A percentile compares a stretch with the other conserved stretches of the same genome.
Evolutionary conservation across 2,329 filamentous ascomycete genomes (phyloP).

Genomic region (Metarhizium rileyi): DNA sequence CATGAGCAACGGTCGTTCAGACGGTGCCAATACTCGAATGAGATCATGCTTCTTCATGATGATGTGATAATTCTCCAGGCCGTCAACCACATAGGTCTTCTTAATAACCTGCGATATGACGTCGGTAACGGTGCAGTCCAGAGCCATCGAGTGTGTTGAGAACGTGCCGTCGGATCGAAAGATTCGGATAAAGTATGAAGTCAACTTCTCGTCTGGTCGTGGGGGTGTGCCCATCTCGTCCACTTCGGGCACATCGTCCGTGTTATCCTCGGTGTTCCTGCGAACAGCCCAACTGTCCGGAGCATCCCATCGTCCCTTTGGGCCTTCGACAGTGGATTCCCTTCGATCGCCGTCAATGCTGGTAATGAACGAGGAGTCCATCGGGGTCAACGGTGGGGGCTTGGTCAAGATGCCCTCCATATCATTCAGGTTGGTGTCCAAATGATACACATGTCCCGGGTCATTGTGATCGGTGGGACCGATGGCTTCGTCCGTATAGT

Average conservation of each 20-base stretch:
- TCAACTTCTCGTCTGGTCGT: constrained; percentile 62
- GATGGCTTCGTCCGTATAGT: constrained; percentile 49
- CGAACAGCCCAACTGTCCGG: constrained; percentile 96
- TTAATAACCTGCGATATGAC: constrained; percentile 85
- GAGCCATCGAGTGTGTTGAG: constrained; percentile 74
- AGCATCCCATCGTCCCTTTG: constrained; percentile 70
- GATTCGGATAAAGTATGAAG: constrained; percentile 84
- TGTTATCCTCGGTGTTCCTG: constrained; percentile 56
- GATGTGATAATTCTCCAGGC: constrained; percentile 89
- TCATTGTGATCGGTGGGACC: constrained; percentile 50
- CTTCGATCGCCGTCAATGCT: constrained; percentile 33
- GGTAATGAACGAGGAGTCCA: constrained; percentile 45
- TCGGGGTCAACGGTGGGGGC: constrained; percentile 60
- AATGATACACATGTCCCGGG: constrained; percentile 56
- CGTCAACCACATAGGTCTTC: constrained; percentile 87
- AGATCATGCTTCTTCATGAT: constrained; percentile 89
- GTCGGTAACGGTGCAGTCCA: constrained; percentile 79
- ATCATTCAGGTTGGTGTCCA: constrained; percentile 81
- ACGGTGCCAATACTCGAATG: constrained; percentile 66
- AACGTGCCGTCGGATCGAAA: constrained; percentile 93
- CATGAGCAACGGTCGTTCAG: constrained; percentile 78
- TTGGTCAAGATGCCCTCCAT: constrained; percentile 85
- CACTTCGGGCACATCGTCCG: constrained; percentile 45
- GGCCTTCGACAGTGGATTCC: constrained; percentile 23
- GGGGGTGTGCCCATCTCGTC: constrained; percentile 61